Percentiles rank a stretch among this genome's conserved stretches.
phyloP scores from a whole-genome alignment of 2,329 filamentous ascomycete species.

The Fusarium humuli region DNA sequence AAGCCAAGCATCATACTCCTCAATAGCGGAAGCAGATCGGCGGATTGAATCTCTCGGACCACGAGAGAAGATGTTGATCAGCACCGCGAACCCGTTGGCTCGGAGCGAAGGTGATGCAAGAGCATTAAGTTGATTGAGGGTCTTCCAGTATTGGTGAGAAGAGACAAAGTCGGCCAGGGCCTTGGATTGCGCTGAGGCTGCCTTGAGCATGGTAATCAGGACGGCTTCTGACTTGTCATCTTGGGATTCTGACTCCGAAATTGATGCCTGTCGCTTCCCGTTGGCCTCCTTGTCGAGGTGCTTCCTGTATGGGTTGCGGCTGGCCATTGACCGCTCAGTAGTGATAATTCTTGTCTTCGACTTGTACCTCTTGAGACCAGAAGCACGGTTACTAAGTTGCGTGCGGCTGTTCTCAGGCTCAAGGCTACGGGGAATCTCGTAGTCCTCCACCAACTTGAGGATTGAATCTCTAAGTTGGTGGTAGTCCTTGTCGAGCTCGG shows the following conservation, averaged over 20 bases:
- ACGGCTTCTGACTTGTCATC: constrained; percentile 62
- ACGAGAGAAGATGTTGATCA: constrained; percentile 79
- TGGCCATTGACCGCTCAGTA: constrained; percentile 63
- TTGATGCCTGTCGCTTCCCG: constrained; percentile 16
- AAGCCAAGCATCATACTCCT: constrained; percentile 84
- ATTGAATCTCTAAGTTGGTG: constrained; percentile 85
- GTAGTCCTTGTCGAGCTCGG: constrained; percentile 81
- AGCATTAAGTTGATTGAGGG: constrained; percentile 77
- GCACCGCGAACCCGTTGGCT: constrained; percentile 75
- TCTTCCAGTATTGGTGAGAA: constrained; percentile 87
- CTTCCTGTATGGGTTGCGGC: constrained; percentile 68
- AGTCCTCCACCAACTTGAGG: constrained; percentile 83
- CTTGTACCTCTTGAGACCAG: constrained; percentile 68
- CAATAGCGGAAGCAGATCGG: constrained; percentile 76
- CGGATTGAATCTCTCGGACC: constrained; percentile 77
- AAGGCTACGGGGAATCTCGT: constrained; percentile 78
- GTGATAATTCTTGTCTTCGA: constrained; percentile 70
- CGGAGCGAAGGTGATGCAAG: constrained; percentile 71
- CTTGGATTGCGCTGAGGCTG: constrained; percentile 80
- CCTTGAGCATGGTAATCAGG: constrained; percentile 78
- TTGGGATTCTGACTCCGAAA: constrained; percentile 33
- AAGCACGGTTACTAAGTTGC: constrained; percentile 78
- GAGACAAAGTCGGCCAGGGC: constrained; percentile 85
- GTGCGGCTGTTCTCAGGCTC: constrained; percentile 69
- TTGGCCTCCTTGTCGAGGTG: constrained; percentile 40